Conservation (phyloP, 2,329 filamentous ascomycete genomes). For the Akanthomyces dipterigenus region DNA sequence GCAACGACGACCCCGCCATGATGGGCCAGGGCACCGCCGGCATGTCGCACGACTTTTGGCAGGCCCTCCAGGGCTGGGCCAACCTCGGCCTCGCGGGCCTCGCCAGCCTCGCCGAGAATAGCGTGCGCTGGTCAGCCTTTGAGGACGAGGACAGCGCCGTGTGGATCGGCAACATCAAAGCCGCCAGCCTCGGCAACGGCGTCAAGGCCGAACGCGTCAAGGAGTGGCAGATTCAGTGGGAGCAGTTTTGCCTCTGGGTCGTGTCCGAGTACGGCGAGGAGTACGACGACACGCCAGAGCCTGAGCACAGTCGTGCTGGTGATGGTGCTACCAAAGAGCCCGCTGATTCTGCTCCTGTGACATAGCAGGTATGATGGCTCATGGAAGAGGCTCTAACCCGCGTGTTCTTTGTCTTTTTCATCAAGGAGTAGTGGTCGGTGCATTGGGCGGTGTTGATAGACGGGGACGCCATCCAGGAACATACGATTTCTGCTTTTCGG, state of each 20-base stretch:
- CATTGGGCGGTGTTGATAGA: not conserved
- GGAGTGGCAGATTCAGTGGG: constrained; percentile 77
- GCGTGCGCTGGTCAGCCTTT: constrained; percentile 81
- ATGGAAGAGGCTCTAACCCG: too few species aligned
- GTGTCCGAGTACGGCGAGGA: constrained; percentile 68
- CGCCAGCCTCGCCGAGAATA: constrained; percentile 85
- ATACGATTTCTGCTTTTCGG: too few species aligned
- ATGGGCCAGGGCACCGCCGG: constrained; percentile 75
- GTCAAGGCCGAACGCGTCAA: constrained; percentile 65
- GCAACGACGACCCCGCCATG: constrained; percentile 87
- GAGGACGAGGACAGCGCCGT: constrained; percentile 67
- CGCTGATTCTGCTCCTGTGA: not conserved
- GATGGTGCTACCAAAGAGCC: not conserved
- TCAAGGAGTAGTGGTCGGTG: not conserved
- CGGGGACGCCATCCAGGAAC: not conserved
- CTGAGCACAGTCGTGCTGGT: constrained; percentile 8
- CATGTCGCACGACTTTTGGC: constrained; percentile 92
- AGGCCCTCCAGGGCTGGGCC: constrained; percentile 83
- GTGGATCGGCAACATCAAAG: constrained; percentile 67
- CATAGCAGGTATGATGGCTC: not conserved
- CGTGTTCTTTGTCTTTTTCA: too few species aligned
- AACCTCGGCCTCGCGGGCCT: constrained; percentile 84
- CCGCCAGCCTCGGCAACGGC: constrained; percentile 65
- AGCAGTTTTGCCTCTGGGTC: constrained; percentile 86
- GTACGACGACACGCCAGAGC: constrained; percentile 37